Evolutionary conservation across 768 basidiomycete species (phyloP).

Genomic region (Filobasidium floriforme): DNA sequence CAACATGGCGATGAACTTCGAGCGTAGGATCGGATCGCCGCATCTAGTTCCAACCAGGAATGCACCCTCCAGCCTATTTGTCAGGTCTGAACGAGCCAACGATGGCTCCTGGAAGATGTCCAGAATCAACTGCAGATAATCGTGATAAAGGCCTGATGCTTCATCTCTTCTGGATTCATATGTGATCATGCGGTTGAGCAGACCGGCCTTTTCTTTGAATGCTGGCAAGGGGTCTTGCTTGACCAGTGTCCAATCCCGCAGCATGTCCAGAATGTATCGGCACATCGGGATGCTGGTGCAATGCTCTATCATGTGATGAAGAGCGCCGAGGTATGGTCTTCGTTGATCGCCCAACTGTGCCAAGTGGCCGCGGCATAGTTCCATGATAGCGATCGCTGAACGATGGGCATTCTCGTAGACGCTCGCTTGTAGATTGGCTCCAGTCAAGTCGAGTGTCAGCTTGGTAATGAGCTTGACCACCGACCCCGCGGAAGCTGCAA

Average conservation of each 20-base stretch:
- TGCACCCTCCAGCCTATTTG: conserved; percentile 81
- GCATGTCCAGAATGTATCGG: conserved; percentile 74
- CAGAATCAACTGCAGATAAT: conserved; percentile 80
- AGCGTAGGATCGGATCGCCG: conserved; percentile 67
- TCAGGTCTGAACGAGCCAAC: conserved; percentile 84
- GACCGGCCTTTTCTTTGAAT: conserved; percentile 86
- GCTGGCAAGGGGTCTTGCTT: conserved; percentile 75
- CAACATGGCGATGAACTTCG: conserved; percentile 79
- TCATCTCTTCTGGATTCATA: conserved; percentile 70
- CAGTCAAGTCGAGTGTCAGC: conserved; percentile 78
- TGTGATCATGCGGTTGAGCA: conserved; percentile 77
- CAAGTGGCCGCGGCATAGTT: conserved; percentile 75
- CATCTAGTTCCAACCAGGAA: conserved; percentile 88
- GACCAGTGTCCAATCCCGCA: conserved; percentile 80
- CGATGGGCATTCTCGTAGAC: conserved; percentile 49
- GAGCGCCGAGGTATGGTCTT: conserved; percentile 65
- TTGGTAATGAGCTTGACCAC: conserved; percentile 79
- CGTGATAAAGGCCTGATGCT: conserved; percentile 56
- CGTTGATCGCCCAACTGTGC: conserved; percentile 78
- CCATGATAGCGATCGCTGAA: conserved; percentile 61
- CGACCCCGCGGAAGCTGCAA: conserved; percentile 66
- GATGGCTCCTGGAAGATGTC: conserved; percentile 85
- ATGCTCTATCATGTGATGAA: conserved; percentile 78
- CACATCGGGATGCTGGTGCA: conserved; percentile 73
- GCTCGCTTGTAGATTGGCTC: conserved; percentile 40